phyloP scores from a whole-genome alignment of 1,284 basidiomycete species.

The Trametes pubescens region DNA sequence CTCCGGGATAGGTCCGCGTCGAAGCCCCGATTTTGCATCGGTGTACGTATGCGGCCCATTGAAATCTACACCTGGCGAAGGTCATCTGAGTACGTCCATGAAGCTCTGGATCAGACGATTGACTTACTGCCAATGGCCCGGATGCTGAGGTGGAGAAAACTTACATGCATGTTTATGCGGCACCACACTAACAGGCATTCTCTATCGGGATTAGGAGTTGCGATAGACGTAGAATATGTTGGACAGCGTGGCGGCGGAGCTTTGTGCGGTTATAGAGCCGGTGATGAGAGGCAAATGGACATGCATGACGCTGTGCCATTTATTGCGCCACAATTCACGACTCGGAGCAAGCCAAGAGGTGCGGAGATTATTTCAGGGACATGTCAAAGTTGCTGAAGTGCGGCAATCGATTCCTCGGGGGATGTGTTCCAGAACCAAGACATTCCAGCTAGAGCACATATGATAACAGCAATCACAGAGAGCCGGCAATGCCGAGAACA shows the following conservation, averaged over 20 bases:
- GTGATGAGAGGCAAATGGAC: not conserved
- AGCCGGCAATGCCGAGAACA: too few relatives aligned
- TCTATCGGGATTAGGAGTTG: not conserved
- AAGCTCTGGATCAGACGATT: not conserved
- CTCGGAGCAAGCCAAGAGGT: not conserved
- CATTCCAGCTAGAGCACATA: too few relatives aligned
- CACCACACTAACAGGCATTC: not conserved
- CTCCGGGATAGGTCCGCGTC: constrained; percentile 4
- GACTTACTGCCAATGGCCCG: not conserved
- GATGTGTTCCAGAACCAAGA: too few relatives aligned
- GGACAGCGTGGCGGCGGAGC: not conserved
- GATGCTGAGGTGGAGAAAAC: constrained; percentile 2
- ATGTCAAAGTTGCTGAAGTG: not conserved
- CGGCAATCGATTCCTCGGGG: too few relatives aligned
- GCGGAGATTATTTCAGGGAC: not conserved
- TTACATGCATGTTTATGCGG: not conserved
- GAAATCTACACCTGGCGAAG: not conserved
- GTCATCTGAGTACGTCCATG: constrained; percentile 1
- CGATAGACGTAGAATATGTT: not conserved
- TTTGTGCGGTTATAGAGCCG: not conserved
- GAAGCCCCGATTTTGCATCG: constrained; percentile 4
- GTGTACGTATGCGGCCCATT: not conserved
- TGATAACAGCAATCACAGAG: too few relatives aligned
- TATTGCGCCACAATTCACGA: not conserved
- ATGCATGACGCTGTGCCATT: not conserved